Conservation (phyloP, 306 rosid genomes). For the Acacia acuminata region DNA sequence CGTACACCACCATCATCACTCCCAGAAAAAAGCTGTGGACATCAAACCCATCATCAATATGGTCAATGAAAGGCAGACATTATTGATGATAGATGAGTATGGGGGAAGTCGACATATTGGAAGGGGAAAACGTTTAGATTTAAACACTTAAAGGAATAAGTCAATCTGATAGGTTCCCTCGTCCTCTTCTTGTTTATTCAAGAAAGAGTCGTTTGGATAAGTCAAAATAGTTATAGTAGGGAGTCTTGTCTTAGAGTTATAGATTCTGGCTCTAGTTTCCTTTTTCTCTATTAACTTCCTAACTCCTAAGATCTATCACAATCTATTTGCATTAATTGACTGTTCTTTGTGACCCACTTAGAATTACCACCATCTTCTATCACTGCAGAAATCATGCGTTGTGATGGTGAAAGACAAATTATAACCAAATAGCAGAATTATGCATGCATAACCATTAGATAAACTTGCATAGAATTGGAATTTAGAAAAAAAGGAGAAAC, state of each 20-base stretch:
- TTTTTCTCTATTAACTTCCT: no score
- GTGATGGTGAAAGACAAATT: constrained; percentile 2
- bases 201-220: no score
- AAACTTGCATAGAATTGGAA: not conserved
- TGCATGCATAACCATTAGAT: not conserved
- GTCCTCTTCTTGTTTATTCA: no score
- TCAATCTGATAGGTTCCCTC: not conserved
- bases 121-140: not conserved
- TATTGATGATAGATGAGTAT: constrained; percentile 13
- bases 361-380: constrained; percentile 1
- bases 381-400: constrained; percentile 3
- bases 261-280: no score
- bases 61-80: constrained; percentile 21
- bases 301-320: no score
- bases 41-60: constrained; percentile 24
- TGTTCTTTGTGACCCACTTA: not conserved
- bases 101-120: not conserved
- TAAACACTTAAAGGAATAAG: not conserved
- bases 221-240: no score
- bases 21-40: constrained; percentile 84
- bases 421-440: not conserved
- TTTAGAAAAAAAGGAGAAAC: not conserved
- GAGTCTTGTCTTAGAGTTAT: no score
- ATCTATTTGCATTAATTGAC: constrained; percentile 6
- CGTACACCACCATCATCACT: constrained; percentile 90